These are phyloP conservation scores for Stemphylium vesicarium DNA, from an alignment of 2,329 filamentous ascomycete genomes.

Conservation along the genomic window DNA sequence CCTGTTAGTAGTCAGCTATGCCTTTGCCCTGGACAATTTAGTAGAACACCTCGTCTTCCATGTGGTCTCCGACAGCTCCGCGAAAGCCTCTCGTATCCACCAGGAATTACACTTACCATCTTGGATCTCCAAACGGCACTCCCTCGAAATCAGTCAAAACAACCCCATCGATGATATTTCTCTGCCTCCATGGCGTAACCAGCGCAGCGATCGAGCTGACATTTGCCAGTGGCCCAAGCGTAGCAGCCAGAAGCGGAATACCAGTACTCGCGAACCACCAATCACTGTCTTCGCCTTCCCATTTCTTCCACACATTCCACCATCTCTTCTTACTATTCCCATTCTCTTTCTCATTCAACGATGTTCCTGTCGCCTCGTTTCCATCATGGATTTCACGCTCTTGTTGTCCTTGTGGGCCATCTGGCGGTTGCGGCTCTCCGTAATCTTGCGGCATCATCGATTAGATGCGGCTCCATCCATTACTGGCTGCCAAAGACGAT, in stretches of 20 bases:
- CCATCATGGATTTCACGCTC: neutral
- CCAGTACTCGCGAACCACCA: slow-evolving; percentile 51
- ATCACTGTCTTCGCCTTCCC: slow-evolving; percentile 30
- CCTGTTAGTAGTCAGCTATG: slow-evolving; percentile 51
- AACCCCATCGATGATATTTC: slow-evolving; percentile 56
- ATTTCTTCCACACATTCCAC: slow-evolving; percentile 21
- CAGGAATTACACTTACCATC: slow-evolving; percentile 61
- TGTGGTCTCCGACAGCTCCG: neutral
- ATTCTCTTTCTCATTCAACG: neutral
- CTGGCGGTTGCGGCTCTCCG: neutral
- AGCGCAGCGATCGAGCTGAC: slow-evolving; percentile 86
- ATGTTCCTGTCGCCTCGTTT: neutral
- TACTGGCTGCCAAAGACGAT: neutral
- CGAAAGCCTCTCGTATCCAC: neutral
- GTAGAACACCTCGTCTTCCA: neutral
- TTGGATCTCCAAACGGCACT: slow-evolving; percentile 68
- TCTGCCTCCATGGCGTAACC: slow-evolving; percentile 78
- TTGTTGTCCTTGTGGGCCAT: neutral
- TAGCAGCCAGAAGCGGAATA: slow-evolving; percentile 73
- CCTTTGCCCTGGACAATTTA: too few relatives aligned
- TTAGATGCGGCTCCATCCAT: neutral
- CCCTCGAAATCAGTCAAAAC: slow-evolving; percentile 60
- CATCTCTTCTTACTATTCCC: slow-evolving; percentile 2
- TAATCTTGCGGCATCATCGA: slow-evolving; percentile 11
- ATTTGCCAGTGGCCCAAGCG: slow-evolving; percentile 84